Percentiles rank a stretch among this genome's conserved stretches.
phyloP scores from a whole-genome alignment of 2,329 filamentous ascomycete species.

The Botrytis hyacinthi region DNA sequence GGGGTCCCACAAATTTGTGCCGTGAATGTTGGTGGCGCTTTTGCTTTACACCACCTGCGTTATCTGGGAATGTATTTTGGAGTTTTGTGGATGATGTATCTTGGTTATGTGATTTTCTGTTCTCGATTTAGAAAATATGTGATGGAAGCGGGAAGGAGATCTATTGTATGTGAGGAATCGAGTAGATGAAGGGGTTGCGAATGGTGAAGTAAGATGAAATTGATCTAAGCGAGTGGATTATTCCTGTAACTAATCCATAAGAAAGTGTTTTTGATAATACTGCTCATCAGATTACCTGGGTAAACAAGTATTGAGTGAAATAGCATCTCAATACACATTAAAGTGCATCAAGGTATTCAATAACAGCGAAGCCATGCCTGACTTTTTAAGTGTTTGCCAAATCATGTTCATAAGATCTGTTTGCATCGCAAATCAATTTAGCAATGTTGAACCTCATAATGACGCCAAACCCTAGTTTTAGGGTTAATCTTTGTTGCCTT shows the following conservation, averaged over 20 bases:
- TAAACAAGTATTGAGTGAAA: background rate
- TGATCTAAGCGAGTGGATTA: background rate
- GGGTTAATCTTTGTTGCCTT: background rate
- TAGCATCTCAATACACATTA: background rate
- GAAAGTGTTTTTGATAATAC: background rate
- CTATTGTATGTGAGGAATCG: background rate
- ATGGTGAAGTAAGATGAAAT: background rate
- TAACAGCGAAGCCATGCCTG: background rate
- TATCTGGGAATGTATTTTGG: background rate
- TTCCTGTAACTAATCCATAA: background rate
- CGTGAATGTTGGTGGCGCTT: background rate
- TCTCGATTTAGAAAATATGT: background rate
- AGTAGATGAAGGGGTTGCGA: background rate
- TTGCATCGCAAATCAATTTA: accelerated
- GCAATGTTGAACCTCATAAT: background rate
- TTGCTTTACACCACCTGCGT: background rate
- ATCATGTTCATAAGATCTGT: background rate
- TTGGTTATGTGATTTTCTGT: background rate
- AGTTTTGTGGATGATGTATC: background rate
- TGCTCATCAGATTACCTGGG: background rate
- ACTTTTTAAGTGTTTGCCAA: background rate
- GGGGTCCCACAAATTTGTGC: background rate
- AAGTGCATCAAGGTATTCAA: background rate
- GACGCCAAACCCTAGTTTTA: background rate
- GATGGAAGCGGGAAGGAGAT: background rate